phyloP scores from a whole-genome alignment of 78 protist species.

The Dictyostelium brefeldianum region DNA sequence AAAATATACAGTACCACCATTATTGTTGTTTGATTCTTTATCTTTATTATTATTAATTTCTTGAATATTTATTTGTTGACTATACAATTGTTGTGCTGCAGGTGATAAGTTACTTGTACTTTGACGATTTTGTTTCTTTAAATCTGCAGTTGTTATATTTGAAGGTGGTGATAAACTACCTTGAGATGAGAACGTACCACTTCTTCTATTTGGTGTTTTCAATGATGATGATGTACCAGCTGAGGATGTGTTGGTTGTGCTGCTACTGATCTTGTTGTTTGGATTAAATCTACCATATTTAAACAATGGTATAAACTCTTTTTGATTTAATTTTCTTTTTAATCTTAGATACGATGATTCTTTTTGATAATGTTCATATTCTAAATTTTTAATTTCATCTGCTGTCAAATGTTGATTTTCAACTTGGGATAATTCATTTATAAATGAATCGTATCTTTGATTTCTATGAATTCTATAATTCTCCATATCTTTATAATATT shows the following conservation, averaged over 20 bases:
- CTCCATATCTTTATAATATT: conserved; percentile 27
- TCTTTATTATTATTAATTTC: too few relatives aligned
- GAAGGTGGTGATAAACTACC: conserved; percentile 31
- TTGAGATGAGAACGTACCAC: conserved; percentile 1
- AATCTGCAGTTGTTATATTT: background rate
- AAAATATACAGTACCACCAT: conserved; percentile 40
- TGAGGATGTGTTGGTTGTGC: background rate
- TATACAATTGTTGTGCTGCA: conserved; percentile 5
- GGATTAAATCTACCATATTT: conserved; percentile 3
- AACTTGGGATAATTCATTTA: background rate
- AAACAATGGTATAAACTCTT: conserved; percentile 57
- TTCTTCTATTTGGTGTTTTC: conserved; percentile 5
- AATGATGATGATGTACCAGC: background rate
- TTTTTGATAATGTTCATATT: conserved; percentile 39
- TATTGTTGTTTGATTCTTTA: background rate
- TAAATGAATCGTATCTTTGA: conserved; percentile 6
- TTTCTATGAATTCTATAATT: conserved; percentile 20
- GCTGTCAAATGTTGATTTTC: conserved; percentile 11
- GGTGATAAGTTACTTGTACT: conserved; percentile 16
- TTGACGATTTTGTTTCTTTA: conserved; percentile 10
- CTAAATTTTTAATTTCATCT: conserved; percentile 42
- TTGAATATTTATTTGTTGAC: background rate
- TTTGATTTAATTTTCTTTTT: conserved; percentile 36
- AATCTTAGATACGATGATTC: conserved; percentile 52
- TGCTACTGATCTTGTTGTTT: background rate